Percentiles rank a stretch among this genome's conserved stretches.
phyloP scores from a whole-genome alignment of 257 asterid species.

The Orobanche coerulescens region DNA sequence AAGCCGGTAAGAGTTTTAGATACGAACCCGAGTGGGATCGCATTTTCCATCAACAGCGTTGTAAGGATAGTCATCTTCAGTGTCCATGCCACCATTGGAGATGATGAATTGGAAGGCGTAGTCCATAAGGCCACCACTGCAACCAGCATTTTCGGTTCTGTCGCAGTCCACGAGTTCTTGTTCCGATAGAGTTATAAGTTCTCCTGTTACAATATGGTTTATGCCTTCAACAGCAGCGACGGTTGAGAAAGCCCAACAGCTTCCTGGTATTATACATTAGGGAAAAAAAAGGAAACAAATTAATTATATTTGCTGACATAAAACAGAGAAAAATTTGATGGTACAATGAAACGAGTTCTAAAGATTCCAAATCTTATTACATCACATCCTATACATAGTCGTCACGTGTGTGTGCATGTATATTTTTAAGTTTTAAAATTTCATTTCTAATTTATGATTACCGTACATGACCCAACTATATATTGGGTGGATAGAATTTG shows the following conservation, averaged over 20 bases:
- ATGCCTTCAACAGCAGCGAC: conserved; percentile 64
- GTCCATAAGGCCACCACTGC: conserved; percentile 85
- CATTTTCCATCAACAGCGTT: conserved; percentile 49
- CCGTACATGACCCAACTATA: no score
- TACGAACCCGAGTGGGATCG: conserved; percentile 47
- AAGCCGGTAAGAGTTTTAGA: no score
- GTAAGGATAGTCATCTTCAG: conserved; percentile 73
- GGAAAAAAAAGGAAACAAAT: not conserved
- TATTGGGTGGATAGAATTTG: no score
- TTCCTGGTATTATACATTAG: conserved; percentile 39
- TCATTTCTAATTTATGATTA: no score
- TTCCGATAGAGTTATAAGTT: conserved; percentile 50
- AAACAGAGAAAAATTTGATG: no score
- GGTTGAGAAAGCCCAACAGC: conserved; percentile 85
- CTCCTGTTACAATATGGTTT: conserved; percentile 53
- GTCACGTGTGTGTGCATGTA: no score
- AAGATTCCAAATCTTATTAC: no score
- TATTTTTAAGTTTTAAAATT: no score
- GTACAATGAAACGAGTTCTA: no score
- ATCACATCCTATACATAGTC: no score
- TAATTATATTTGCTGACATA: no score
- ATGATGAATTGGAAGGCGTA: conserved; percentile 65
- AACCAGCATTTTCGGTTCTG: conserved; percentile 41
- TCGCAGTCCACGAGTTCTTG: conserved; percentile 81
- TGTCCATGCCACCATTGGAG: conserved; percentile 67